Base-by-base conservation (phyloP, 108 stramenopile species). In the Pseudonitzschia pungens region DNA sequence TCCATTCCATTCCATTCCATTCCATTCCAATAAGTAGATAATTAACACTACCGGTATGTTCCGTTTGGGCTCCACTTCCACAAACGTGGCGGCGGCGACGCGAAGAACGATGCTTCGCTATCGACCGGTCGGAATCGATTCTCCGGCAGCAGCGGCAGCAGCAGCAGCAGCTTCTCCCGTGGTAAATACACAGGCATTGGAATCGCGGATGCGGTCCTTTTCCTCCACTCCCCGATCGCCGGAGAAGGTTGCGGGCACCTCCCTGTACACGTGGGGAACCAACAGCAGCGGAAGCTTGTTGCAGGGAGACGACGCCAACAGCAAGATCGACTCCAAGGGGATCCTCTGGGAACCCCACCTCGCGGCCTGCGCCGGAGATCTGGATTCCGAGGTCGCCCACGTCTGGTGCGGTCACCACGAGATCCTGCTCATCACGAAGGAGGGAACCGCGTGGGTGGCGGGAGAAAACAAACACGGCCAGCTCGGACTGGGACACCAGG, bases 401-500 rank as follows among this genome's bases (percentile, higher is more conserved):
- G 64, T 83, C 20, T 71, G 77, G 42, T 93, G 92, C 69, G 92
- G 92, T 58, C 82, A 85, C 1, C 70, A 82, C 6, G 90, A 86
- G 18, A 88, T 87, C 33, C 88, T 89, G 11, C 51, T 86, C 27
- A 42, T 91, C 14, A 52, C 77, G 21, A 21, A 57, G 3, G 81
- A 91, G 66, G 87, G 88, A 45, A 29, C 66, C 29, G 87, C 83
- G 43, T 88, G 71, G 56, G 87, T 91, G 14, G 50, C 72, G 15
- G 92, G 92, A 26, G 73, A 74, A 9, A 93, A 93, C 78, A 87
- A 91, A 54, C 75, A 79, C 48, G 92, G 92, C 22, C 88, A 93
- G 78, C 66, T 93, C 45, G 92, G 92, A 11, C 41, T 79, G 22
- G 84, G 84, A 12, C 81, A 88, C 64, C 65, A 53, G 31, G 52